Base-by-base conservation (phyloP, 257 asterid species). In the Linaria vulgaris region DNA sequence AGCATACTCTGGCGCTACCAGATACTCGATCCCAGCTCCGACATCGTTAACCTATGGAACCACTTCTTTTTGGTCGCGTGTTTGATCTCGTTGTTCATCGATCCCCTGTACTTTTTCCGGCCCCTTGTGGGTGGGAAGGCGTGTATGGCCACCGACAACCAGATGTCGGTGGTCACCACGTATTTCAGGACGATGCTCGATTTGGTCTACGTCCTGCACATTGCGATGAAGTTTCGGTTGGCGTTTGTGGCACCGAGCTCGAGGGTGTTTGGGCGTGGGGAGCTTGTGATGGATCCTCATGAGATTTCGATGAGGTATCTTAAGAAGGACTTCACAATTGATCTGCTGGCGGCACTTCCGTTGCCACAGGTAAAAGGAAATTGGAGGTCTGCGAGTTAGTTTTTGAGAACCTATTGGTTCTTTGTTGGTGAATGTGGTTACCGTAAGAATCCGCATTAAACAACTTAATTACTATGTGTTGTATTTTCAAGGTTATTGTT, bases 211-310 rank as follows among this genome's bases (percentile, higher is more conserved):
- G 66, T 89, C 48, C 76, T 92, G 3, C 97, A 94, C 31, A 84
- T 94, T 55, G 1, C 77, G 14, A 78, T 94, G 79, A 89, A 94
- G 87, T 94, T 94, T 53, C 84, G 99, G 7, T 87, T 87, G 76
- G 99, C 97, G 34, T 89, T 82, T 57, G 91, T 94, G 1, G 94
- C 96, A 9, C 97, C 96, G 0, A 84, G 83, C 59, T 94, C 99
- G 6, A 76, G 95, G 56, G 96, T 89, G 17, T 92, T 92, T 25
- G 99, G 99, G 12, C 82, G 95, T 38, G 99, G 99, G 12, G 99
- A 90, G 75, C 96, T 94, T 51, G 97, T 94, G 2, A 85, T 75
- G 94, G 96, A 90, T 47, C 79, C 92, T 20, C 68, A 16, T 0
- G 82, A 83, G 59, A 92, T 94, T n/a, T 78, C 86, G 2, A 69